phyloP scores from a whole-genome alignment of 2,329 filamentous ascomycete species.

The Paradendryphiella salina region DNA sequence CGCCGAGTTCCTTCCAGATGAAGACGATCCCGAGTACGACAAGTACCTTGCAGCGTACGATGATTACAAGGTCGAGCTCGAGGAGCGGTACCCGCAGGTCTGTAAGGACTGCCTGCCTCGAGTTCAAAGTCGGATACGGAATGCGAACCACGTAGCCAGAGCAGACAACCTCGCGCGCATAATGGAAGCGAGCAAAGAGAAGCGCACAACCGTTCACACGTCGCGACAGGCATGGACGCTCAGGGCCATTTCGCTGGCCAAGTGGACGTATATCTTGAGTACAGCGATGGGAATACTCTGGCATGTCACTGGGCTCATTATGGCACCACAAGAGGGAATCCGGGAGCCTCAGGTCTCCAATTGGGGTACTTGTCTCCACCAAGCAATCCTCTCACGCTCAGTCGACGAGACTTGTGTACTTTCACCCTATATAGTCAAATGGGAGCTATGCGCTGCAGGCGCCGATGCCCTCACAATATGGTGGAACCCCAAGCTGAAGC shows the following conservation, averaged over 20 bases:
- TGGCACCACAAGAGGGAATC: conserved; percentile 15
- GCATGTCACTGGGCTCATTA: conserved; percentile 38
- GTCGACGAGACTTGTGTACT: conserved; percentile 37
- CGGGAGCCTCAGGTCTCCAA: conserved; percentile 9
- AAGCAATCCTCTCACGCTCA: conserved; percentile 23
- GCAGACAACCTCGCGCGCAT: conserved; percentile 77
- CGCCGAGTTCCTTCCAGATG: conserved; percentile 74
- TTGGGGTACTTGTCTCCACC: conserved; percentile 27
- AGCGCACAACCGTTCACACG: conserved; percentile 23
- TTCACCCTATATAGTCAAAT: conserved; percentile 19
- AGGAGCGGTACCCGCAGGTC: conserved; percentile 84
- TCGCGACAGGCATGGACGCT: conserved; percentile 51
- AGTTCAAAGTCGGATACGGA: conserved; percentile 69
- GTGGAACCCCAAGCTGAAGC: conserved; percentile 71
- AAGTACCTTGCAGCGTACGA: conserved; percentile 70
- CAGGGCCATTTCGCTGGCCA: conserved; percentile 53
- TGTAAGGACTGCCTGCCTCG: conserved; percentile 78
- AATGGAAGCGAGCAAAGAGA: conserved; percentile 62
- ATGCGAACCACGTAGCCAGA: conserved; percentile 78
- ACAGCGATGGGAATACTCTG: conserved; percentile 41
- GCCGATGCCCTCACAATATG: conserved; percentile 59
- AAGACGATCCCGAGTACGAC: conserved; percentile 68
- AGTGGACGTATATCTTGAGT: conserved; percentile 48
- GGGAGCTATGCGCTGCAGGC: conserved; percentile 47
- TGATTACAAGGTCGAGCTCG: conserved; percentile 70